Evolutionary conservation across 768 basidiomycete genomes (phyloP), one percentile per base, ranked within the genome.

Genomic region (Rickenella mellea): DNA sequence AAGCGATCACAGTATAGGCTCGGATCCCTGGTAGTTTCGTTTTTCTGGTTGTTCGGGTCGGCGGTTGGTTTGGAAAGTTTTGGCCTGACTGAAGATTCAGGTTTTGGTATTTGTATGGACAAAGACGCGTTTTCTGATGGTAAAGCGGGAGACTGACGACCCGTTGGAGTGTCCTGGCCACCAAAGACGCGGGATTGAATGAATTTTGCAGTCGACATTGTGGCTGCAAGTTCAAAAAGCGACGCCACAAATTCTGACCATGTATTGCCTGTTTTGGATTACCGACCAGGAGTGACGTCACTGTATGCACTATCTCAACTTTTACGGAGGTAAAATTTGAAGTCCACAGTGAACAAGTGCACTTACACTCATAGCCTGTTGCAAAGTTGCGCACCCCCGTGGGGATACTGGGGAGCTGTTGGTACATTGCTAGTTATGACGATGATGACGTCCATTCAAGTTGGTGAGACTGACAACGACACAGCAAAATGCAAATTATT

Each of bases 101-200:
- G 60, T 46, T 75, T 79, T 5, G 85, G 85, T 44, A 88, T 87
- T 40, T 78, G 33, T 36, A 36, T 36, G 19, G 33, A 36, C 33
- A 36, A 36, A 17, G 33, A 36, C 33, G 33, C 19, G 6, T 17
- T 17, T 17, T 36, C 33, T 67, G 52, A 88, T 85, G n/a, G 78
- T 79, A 20, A 55, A 49, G 27, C 49, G 35, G 21, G 58, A 52
- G 32, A 54, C 57, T 32, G 60, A 45, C 25, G 49, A 45, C 21
- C 31, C 45, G 51, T 51, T 27, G 46, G 42, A 21, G 42, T 45
- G 42, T 51, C 47, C 19, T 54, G 55, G 19, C 53, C 59, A 21
- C 69, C 68, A 56, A 89, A 88, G 28, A 89, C 69, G 61, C 75
- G 86, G 24, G 73, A 76, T 53, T 88, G 87, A 11, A 88, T 71